Conservation (phyloP, 2,329 filamentous ascomycete species). For the Geosmithia morbida region DNA sequence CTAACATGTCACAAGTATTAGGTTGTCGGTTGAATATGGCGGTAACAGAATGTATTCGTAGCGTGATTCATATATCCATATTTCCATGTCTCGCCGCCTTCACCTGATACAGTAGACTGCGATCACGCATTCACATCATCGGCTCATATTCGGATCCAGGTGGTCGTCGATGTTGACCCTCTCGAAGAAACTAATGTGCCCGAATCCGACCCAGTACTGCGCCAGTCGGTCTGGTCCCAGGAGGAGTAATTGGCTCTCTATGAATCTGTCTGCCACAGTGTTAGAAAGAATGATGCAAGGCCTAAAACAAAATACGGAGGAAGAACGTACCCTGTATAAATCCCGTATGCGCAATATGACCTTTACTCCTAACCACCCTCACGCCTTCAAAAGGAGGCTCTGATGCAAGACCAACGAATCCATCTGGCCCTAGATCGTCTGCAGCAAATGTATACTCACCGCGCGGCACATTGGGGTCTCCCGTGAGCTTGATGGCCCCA, state of each 20-base stretch:
- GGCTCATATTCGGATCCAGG: conserved; percentile 8
- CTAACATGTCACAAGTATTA: too few relatives aligned
- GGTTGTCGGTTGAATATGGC: too few relatives aligned
- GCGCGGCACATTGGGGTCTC: conserved; percentile 77
- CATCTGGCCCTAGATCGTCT: conserved; percentile 57
- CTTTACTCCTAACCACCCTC: conserved; percentile 56
- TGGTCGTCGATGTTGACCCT: conserved; percentile 44
- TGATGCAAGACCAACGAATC: conserved; percentile 47
- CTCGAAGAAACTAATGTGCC: conserved; percentile 45
- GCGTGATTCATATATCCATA: too few relatives aligned
- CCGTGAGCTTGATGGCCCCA: conserved; percentile 81
- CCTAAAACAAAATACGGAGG: background rate
- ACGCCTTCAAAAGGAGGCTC: conserved; percentile 61
- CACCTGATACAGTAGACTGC: too few relatives aligned
- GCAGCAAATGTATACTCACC: conserved; percentile 74
- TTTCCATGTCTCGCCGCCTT: too few relatives aligned
- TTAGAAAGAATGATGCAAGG: background rate
- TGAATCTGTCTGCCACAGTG: conserved; percentile 47
- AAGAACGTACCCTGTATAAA: conserved; percentile 53
- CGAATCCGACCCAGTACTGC: conserved; percentile 61
- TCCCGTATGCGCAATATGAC: conserved; percentile 62
- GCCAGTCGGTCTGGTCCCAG: conserved; percentile 65
- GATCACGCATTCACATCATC: background rate
- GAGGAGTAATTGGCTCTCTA: conserved; percentile 62
- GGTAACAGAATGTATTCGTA: too few relatives aligned